phyloP scores from a whole-genome alignment of 805 yeast species.

The Komagataella kurtzmanii region DNA sequence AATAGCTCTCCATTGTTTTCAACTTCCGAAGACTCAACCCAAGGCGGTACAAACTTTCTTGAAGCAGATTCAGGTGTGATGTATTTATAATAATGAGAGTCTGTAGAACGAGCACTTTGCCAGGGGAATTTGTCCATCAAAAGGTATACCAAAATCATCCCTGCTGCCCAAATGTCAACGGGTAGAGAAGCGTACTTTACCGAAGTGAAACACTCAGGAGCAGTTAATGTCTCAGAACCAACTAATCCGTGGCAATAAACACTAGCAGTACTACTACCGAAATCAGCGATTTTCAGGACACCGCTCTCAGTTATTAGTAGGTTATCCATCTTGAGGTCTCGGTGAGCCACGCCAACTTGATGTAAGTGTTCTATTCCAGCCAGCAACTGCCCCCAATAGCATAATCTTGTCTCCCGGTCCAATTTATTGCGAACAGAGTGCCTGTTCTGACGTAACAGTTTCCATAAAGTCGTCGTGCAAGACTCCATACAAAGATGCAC shows the following conservation, averaged over 20 bases:
- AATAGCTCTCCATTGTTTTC: neutral
- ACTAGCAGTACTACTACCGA: constrained; percentile 26
- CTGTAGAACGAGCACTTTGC: constrained; percentile 22
- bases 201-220: constrained; percentile 30
- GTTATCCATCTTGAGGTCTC: constrained; percentile 38
- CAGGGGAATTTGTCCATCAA: constrained; percentile 27
- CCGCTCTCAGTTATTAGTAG: constrained; percentile 20
- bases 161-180: constrained; percentile 38
- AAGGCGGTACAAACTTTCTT: neutral
- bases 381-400: constrained; percentile 26
- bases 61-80: neutral
- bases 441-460: neutral
- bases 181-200: constrained; percentile 25
- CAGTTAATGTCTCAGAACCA: constrained; percentile 29
- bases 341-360: constrained; percentile 22
- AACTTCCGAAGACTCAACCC: neutral
- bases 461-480: neutral
- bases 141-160: constrained; percentile 24
- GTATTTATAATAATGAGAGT: constrained; percentile 4
- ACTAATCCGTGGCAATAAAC: constrained; percentile 25
- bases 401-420: neutral
- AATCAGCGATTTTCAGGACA: constrained; percentile 32
- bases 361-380: constrained; percentile 27
- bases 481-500: neutral
- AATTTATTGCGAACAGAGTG: neutral